Base-by-base conservation (phyloP, 1,139 yeast genomes). In the Nakaseomyces uthaithaninus region DNA sequence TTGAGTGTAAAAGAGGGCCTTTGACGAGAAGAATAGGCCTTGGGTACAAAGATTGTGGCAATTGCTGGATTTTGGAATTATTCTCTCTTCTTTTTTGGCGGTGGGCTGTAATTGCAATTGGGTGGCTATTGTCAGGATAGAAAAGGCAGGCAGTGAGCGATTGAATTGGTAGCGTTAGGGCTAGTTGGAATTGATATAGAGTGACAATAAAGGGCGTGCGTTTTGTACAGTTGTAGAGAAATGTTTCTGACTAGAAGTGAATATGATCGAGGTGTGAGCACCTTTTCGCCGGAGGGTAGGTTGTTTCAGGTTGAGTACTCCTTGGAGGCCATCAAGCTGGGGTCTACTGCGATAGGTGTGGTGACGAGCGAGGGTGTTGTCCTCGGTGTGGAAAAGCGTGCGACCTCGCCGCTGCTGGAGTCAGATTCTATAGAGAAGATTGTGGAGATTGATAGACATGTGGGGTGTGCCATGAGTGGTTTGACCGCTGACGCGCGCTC, bases 391-490 rank as follows among this genome's bases (percentile, higher is more conserved):
- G 99, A 93, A 66, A 93, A 93, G 66, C 76, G 98, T 63, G 97
- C 91, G 24, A 89, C 96, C 1, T 87, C 97, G 15, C 75, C 95
- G 10, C 68, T 93, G 48, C 73, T 93, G 45, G 99, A 93, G 62
- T 80, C 91, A 31, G 81, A 91, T 25, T 84, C 95, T 37, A 89
- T 93, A 62, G 98, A 93, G 62, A 93, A 93, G 66, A 89, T 91
- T 52, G 86, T 91, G 50, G 98, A 93, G 62, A 81, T 93, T 45
- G 99, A 93, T 59, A 70, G 70, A 42, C 98, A 93, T 62, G 80
- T 93, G 45, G 98, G 99, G 34, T 87, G 96, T 68, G 98, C 99
- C 56, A 91, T 93, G 96, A 80, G 94, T 50, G 99, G 99, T 7
- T 72, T 93, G 52, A 91, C 98, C 1, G 98, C 99, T 3, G 99